Percentiles rank a stretch among this genome's conserved stretches.
Evolutionary conservation across 305 asterid genomes (phyloP).

Genomic region (Withania somnifera): DNA sequence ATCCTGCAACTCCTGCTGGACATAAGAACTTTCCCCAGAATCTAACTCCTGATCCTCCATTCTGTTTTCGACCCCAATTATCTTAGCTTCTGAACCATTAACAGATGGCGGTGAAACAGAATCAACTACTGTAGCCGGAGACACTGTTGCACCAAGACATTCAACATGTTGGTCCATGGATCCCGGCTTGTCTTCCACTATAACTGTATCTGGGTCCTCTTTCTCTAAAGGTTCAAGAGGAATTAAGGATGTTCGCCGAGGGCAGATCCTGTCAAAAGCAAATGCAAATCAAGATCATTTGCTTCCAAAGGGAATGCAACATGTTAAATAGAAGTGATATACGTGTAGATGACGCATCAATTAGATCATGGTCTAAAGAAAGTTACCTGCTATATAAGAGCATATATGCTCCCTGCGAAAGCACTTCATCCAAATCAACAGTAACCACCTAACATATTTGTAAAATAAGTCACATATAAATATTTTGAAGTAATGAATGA

Average conservation of each 20-base stretch:
- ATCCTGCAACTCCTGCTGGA: conserved; percentile 23
- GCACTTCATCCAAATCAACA: conserved; percentile 79
- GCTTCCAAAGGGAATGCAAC: not conserved
- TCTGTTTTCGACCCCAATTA: conserved; percentile 16
- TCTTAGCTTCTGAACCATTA: conserved; percentile 10
- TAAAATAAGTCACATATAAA: not conserved
- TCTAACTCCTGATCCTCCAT: conserved; percentile 19
- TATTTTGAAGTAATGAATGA: not conserved
- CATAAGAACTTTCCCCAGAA: conserved; percentile 19
- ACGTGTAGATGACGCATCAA: not conserved
- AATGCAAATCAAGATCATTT: not conserved
- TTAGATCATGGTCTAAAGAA: not conserved
- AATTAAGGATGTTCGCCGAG: conserved; percentile 53
- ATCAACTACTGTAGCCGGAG: conserved; percentile 15
- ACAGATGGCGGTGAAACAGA: conserved; percentile 23
- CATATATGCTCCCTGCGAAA: conserved; percentile 97
- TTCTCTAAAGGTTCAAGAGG: conserved; percentile 33
- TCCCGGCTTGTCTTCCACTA: conserved; percentile 24
- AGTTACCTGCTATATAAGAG: conserved; percentile 83
- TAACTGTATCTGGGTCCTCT: conserved; percentile 20
- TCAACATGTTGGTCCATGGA: conserved; percentile 21
- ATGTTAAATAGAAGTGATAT: not conserved
- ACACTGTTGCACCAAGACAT: conserved; percentile 20
- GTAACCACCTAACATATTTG: conserved; percentile 40
- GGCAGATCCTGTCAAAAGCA: conserved; percentile 38